Percentiles rank a stretch among this genome's conserved stretches.
Conservation (phyloP, 129 eudicot species). For the Ambrosia trifida region DNA sequence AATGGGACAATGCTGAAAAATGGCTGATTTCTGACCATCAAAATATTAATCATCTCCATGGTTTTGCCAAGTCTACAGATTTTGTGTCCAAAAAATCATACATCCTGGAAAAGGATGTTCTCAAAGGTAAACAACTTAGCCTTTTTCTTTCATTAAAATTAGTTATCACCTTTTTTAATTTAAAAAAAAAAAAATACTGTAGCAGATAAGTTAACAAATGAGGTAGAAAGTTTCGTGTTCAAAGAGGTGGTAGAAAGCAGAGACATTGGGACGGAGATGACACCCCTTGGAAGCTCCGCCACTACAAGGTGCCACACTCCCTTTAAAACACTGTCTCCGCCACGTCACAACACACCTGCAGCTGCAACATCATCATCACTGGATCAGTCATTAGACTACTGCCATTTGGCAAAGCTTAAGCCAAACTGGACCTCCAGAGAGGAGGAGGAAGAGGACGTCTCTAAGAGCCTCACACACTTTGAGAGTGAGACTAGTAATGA, state of each 20-base stretch:
- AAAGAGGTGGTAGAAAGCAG: conserved; percentile 25
- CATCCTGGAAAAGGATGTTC: conserved; percentile 48
- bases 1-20: conserved; percentile 91
- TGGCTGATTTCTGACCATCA: conserved; percentile 60
- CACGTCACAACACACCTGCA: conserved; percentile 76
- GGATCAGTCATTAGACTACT: conserved; percentile 44
- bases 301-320: conserved; percentile 86
- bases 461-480: conserved; percentile 77
- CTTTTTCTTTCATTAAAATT: background rate
- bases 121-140: conserved; percentile 53
- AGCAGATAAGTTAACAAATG: conserved; percentile 80
- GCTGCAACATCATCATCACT: conserved; percentile 26
- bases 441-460: conserved; percentile 81
- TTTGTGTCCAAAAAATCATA: conserved; percentile 11
- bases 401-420: conserved; percentile 60
- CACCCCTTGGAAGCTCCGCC: conserved; percentile 38
- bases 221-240: conserved; percentile 25
- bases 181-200: too few species aligned
- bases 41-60: conserved; percentile 27
- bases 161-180: too few species aligned
- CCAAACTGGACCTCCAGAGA: conserved; percentile 75
- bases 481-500: too few species aligned
- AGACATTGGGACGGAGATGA: conserved; percentile 91
- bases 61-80: conserved; percentile 29
- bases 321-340: conserved; percentile 61